Evolutionary conservation across 2,329 filamentous ascomycete species (phyloP).

Genomic region (Aspergillus sp.): DNA sequence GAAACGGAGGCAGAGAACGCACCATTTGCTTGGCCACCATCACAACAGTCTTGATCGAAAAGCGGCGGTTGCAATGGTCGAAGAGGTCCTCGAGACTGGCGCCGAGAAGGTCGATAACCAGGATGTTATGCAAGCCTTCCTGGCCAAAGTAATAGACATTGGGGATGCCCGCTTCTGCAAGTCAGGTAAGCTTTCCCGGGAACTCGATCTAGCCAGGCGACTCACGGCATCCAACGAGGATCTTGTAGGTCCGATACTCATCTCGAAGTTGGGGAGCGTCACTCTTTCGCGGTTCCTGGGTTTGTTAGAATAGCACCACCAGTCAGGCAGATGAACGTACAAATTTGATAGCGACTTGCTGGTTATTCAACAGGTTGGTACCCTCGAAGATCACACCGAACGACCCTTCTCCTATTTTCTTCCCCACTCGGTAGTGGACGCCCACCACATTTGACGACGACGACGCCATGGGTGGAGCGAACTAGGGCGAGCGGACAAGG

Average conservation of each 20-base stretch:
- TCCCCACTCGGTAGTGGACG: conserved; percentile 96
- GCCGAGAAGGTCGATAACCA: conserved; percentile 92
- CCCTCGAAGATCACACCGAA: conserved; percentile 99
- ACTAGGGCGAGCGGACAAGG: conserved; percentile 7
- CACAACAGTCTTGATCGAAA: conserved; percentile 94
- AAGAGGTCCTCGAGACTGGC: conserved; percentile 95
- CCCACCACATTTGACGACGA: conserved; percentile 95
- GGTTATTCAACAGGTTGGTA: conserved; percentile 96
- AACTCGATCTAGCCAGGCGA: conserved; percentile 22
- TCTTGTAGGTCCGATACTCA: conserved; percentile 99
- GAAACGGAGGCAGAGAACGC: conserved; percentile 22
- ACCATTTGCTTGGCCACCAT: conserved; percentile 99
- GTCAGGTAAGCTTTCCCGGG: conserved; percentile 24
- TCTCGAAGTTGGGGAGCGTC: conserved; percentile 95
- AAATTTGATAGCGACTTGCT: conserved; percentile 99
- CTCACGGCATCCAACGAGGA: conserved; percentile 97
- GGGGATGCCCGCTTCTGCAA: conserved; percentile 72
- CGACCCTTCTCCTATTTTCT: conserved; percentile 98
- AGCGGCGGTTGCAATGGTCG: conserved; percentile 90
- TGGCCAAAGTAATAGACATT: conserved; percentile 99
- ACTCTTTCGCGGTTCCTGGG: conserved; percentile 94
- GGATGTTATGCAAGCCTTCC: conserved; percentile 95
- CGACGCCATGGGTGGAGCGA: conserved; percentile 55
- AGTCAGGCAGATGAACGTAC: conserved; percentile 51
- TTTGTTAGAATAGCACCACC: conserved; percentile 12